A percentile compares a stretch with the other conserved stretches of the same genome.
These are phyloP conservation scores for Posidonia oceanica DNA, from an alignment of 116 monocot genomes.

Conservation along the genomic window DNA sequence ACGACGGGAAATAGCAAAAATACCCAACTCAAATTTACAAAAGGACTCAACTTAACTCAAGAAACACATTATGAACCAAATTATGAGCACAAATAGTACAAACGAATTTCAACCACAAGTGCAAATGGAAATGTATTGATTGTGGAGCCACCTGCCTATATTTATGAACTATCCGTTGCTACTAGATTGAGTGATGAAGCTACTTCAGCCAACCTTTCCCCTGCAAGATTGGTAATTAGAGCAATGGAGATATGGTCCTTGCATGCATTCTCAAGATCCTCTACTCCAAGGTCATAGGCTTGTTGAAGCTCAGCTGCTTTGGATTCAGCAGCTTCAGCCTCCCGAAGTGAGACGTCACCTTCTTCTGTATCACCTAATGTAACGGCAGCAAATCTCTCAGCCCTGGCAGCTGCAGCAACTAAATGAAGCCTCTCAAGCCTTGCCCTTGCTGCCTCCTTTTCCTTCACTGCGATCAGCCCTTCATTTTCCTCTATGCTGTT, in stretches of 20 bases:
- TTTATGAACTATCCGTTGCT: not conserved
- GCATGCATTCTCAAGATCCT: not conserved
- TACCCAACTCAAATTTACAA: slow-evolving; percentile 1
- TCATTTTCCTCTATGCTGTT: slow-evolving; percentile 55
- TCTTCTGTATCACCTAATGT: slow-evolving; percentile 66
- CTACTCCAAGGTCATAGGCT: slow-evolving; percentile 23
- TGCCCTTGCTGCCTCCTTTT: slow-evolving; percentile 69
- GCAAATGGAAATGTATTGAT: not conserved
- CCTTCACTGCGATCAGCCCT: slow-evolving; percentile 39
- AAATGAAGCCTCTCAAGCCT: slow-evolving; percentile 43
- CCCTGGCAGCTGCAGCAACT: slow-evolving; percentile 49
- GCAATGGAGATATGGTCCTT: slow-evolving; percentile 12
- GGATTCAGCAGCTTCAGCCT: slow-evolving; percentile 60
- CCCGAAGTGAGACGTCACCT: slow-evolving; percentile 36
- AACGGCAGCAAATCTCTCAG: slow-evolving; percentile 67
- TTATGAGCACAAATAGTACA: not conserved
- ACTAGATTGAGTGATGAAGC: not conserved
- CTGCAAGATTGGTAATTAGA: slow-evolving; percentile 12
- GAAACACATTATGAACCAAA: not conserved
- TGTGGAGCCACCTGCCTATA: not conserved
- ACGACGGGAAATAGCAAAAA: not conserved
- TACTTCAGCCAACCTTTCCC: not conserved
- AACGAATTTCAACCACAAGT: not conserved
- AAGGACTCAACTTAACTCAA: not conserved
- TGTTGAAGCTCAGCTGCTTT: slow-evolving; percentile 56